Evolutionary conservation across 2,329 filamentous ascomycete genomes (phyloP), one percentile per base, ranked within the genome.

Genomic region (Phaeoacremonium minimum): DNA sequence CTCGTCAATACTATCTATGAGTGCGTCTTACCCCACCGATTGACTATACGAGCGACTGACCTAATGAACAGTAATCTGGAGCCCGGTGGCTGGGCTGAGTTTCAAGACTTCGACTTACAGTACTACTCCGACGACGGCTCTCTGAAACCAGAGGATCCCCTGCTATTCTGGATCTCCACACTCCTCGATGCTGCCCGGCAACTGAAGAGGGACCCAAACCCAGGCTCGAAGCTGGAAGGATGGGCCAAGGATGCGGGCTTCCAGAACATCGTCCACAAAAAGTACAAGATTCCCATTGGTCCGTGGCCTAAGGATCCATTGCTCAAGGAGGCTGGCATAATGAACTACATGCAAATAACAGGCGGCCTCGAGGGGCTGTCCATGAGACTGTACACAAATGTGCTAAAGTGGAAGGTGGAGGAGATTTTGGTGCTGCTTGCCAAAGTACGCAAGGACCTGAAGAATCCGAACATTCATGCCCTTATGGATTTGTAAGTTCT

Each of bases 81-180:
- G 28, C 60, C 58, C 5, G 62, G 61, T 6, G 63, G 60, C 1
- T 67, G 53, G 47, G 51, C 42, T 19, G 55, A 58, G 28, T 52
- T 55, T 33, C 45, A 54, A 18, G 53, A 57, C 35, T 52, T 46
- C 30, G 43, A 54, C 28, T 34, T 52, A 3, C 33, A 42, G n/a
- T 48, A 47, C 20, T 47, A 49, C 32, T 55, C 52, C 1, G 52
- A 57, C 6, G 55, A 57, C 33, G 53, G 45, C 11, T 44, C 46
- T 12, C 20, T 57, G 6, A 53, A 38, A 2, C 35, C 47, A 3
- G 35, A 49, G 7, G 43, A 50, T 18, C 18, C 41, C 14, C 48
- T 45, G 1, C 18, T 34, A 8, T 41, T 46, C n/a, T 55, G 51
- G 52, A 45, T 46, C 20, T 35, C 38, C 4, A 31, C 33, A 2